Evolutionary conservation across 768 basidiomycete species (phyloP).

Genomic region (Paxillus rubicundulus): DNA sequence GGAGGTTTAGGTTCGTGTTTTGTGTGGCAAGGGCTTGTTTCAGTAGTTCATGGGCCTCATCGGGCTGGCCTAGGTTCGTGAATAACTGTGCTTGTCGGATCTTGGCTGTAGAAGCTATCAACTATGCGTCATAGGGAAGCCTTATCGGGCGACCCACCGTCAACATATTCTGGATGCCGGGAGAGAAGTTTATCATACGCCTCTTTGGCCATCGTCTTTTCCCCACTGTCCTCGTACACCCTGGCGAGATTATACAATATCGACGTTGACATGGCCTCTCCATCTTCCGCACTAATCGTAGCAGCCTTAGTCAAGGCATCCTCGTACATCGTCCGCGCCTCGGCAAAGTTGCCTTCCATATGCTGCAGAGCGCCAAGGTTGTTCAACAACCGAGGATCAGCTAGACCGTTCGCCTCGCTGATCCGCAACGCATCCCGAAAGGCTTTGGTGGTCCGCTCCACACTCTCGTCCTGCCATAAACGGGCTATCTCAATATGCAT

Average conservation of each 20-base stretch:
- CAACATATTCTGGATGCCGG: slow-evolving; percentile 94
- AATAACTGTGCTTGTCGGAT: slow-evolving; percentile 86
- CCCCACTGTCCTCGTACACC: slow-evolving; percentile 84
- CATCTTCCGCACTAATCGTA: slow-evolving; percentile 41
- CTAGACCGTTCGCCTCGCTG: slow-evolving; percentile 46
- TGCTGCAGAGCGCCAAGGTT: slow-evolving; percentile 78
- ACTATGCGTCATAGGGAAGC: not conserved
- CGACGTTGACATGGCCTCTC: slow-evolving; percentile 75
- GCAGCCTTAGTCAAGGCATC: slow-evolving; percentile 62
- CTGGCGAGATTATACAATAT: slow-evolving; percentile 90
- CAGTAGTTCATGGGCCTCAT: slow-evolving; percentile 83
- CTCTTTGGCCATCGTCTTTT: slow-evolving; percentile 69
- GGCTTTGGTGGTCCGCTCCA: slow-evolving; percentile 71
- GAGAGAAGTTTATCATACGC: slow-evolving; percentile 84
- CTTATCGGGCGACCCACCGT: slow-evolving; percentile 58
- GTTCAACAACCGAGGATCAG: slow-evolving; percentile 71
- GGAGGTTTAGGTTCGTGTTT: slow-evolving; percentile 76
- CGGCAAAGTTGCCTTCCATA: slow-evolving; percentile 55
- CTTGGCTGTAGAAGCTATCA: slow-evolving; percentile 62
- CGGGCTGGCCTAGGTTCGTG: slow-evolving; percentile 61
- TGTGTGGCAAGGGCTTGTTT: slow-evolving; percentile 87
- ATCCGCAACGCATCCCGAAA: slow-evolving; percentile 72
- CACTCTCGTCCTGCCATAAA: slow-evolving; percentile 80
- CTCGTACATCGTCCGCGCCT: slow-evolving; percentile 69
- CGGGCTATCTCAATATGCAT: slow-evolving; percentile 90